Percentiles rank a stretch among this genome's conserved stretches.
Conservation (phyloP, 139 green algal genomes). For the Auxenochlorella protothecoides region DNA sequence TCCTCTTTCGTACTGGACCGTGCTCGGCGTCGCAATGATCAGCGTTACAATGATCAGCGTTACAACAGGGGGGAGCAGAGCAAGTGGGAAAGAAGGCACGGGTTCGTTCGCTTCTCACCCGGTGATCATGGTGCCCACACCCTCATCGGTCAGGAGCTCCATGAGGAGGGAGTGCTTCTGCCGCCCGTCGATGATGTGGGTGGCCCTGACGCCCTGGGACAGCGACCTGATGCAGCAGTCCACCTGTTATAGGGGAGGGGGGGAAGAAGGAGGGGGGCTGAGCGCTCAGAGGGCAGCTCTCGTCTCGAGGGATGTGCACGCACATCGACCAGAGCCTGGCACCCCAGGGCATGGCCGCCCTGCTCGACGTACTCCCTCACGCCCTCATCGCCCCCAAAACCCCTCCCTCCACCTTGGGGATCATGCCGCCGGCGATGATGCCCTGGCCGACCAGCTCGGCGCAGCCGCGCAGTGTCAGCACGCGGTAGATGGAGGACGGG, state of each 20-base stretch:
- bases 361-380: too few relatives aligned
- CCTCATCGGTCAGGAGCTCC: constrained; percentile 94
- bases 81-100: too few relatives aligned
- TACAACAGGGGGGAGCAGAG: too few relatives aligned
- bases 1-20: too few relatives aligned
- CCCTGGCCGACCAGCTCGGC: constrained; percentile 75
- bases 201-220: constrained; percentile 78
- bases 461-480: constrained; percentile 60
- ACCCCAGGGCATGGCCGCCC: too few relatives aligned
- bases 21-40: too few relatives aligned
- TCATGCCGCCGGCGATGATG: constrained; percentile 83
- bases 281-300: too few relatives aligned
- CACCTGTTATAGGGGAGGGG: constrained; percentile 28
- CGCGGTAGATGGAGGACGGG: constrained; percentile 54
- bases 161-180: constrained; percentile 88
- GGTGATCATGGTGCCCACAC: constrained; percentile 97
- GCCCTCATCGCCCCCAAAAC: too few relatives aligned
- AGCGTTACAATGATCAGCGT: too few relatives aligned
- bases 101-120: constrained; percentile 26
- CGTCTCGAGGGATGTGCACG: too few relatives aligned
- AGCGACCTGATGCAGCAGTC: constrained; percentile 95
- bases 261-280: neutral
- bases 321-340: too few relatives aligned
- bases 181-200: constrained; percentile 98
- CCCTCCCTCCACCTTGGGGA: constrained; percentile 63